These are phyloP conservation scores for Dryas octopetala DNA, from an alignment of 306 rosid genomes.

Conservation along the genomic window DNA sequence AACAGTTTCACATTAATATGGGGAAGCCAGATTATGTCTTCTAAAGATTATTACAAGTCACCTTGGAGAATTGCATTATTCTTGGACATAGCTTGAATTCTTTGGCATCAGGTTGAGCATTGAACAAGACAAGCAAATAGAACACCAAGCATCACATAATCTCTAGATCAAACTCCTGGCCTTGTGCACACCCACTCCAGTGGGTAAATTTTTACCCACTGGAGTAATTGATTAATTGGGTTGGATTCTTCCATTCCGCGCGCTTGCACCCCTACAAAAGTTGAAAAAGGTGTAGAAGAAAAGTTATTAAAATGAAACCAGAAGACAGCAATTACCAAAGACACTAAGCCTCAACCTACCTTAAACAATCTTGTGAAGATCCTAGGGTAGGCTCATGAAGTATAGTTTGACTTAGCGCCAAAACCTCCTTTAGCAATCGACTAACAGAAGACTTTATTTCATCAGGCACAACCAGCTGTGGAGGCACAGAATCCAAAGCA, in stretches of 20 bases:
- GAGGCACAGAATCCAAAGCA: constrained; percentile 47
- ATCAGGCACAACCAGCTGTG: constrained; percentile 50
- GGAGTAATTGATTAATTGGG: background rate
- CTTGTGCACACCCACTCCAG: background rate
- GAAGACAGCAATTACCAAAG: background rate
- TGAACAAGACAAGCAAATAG: background rate
- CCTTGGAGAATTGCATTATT: constrained; percentile 1
- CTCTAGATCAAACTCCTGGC: background rate
- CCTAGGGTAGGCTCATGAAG: constrained; percentile 18
- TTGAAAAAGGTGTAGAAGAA: background rate
- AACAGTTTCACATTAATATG: constrained; percentile 5
- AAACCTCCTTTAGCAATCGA: constrained; percentile 57
- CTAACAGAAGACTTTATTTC: constrained; percentile 44
- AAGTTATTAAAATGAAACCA: background rate
- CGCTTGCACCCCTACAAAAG: background rate
- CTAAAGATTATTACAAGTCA: background rate
- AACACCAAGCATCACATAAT: background rate
- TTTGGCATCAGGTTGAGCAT: constrained; percentile 1
- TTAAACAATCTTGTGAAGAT: background rate
- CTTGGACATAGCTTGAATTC: background rate
- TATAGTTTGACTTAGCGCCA: constrained; percentile 51
- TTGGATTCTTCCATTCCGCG: background rate
- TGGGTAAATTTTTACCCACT: background rate
- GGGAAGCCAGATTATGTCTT: background rate
- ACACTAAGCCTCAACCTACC: constrained; percentile 22